Percentiles rank a stretch among this genome's conserved stretches.
Conservation (phyloP, 1,139 yeast species). For the Suhomyces terraborum region DNA sequence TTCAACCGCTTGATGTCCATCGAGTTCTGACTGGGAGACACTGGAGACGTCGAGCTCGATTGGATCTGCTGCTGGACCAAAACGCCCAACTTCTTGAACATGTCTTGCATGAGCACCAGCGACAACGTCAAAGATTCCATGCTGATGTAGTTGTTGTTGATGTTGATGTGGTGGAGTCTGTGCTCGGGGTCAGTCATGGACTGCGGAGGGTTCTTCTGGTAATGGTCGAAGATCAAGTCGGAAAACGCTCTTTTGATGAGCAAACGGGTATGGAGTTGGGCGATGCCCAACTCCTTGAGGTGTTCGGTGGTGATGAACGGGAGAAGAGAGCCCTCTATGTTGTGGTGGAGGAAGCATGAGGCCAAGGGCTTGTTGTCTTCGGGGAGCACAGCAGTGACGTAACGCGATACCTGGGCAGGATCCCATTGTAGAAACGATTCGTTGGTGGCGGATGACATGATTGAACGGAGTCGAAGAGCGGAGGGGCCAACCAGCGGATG, state of each 20-base stretch:
- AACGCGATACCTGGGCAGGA: constrained; percentile 48
- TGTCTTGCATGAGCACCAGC: constrained; percentile 39
- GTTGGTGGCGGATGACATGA: constrained; percentile 24
- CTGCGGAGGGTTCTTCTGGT: constrained; percentile 32
- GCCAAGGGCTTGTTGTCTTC: constrained; percentile 28
- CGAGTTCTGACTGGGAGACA: constrained; percentile 26
- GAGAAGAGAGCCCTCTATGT: constrained; percentile 62
- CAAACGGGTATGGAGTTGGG: constrained; percentile 44
- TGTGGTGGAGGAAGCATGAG: constrained; percentile 49
- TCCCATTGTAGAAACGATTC: constrained; percentile 51
- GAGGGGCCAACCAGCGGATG: not conserved
- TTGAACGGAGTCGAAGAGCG: not conserved
- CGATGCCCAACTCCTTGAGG: constrained; percentile 59
- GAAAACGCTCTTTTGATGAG: constrained; percentile 51
- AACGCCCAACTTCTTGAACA: constrained; percentile 28
- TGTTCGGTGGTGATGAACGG: constrained; percentile 63
- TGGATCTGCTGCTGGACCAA: constrained; percentile 17
- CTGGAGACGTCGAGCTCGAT: constrained; percentile 23
- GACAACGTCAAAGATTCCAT: constrained; percentile 40
- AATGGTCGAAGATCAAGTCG: constrained; percentile 43
- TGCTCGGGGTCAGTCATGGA: constrained; percentile 35
- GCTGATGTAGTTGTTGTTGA: constrained; percentile 37
- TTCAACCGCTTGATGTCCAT: constrained; percentile 42
- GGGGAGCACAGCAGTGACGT: constrained; percentile 30
- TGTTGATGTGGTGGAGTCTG: constrained; percentile 30